A percentile compares a stretch with the other conserved stretches of the same genome.
phyloP scores from a whole-genome alignment of 1,139 yeast species.

The Yamadazyma oceani region DNA sequence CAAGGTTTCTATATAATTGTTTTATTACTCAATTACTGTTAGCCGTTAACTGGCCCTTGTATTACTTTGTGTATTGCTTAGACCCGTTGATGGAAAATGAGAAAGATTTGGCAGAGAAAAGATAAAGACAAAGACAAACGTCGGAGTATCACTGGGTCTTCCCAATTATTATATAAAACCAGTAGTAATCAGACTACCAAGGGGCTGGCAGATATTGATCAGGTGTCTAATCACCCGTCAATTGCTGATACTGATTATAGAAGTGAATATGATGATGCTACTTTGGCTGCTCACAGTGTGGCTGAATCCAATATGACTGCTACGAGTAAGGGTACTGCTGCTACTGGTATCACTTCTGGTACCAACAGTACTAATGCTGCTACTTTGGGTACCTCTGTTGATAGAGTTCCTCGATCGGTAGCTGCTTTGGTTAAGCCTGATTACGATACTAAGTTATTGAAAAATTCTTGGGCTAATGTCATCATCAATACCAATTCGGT shows the following conservation, averaged over 20 bases:
- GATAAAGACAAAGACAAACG: slow-evolving; percentile 18
- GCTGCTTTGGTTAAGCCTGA: slow-evolving; percentile 30
- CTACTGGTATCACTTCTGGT: not conserved
- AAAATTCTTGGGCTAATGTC: slow-evolving; percentile 48
- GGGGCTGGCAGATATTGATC: slow-evolving; percentile 2
- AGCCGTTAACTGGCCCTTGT: too few relatives aligned
- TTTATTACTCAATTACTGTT: too few relatives aligned
- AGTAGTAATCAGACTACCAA: slow-evolving; percentile 7
- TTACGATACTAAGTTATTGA: slow-evolving; percentile 31
- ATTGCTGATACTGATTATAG: not conserved
- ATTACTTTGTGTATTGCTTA: too few relatives aligned
- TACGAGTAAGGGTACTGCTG: not conserved
- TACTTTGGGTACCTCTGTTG: too few relatives aligned
- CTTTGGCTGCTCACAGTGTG: slow-evolving; percentile 4
- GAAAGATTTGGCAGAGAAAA: slow-evolving; percentile 20
- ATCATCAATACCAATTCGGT: slow-evolving; percentile 27
- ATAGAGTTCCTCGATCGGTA: slow-evolving; percentile 12
- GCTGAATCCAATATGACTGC: slow-evolving; percentile 3
- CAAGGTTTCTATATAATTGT: too few relatives aligned
- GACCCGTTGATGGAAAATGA: slow-evolving; percentile 12
- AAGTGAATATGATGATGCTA: slow-evolving; percentile 6
- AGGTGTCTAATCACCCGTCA: not conserved
- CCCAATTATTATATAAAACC: slow-evolving; percentile 7
- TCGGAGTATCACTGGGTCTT: slow-evolving; percentile 11
- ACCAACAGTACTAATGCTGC: too few relatives aligned